Conservation (phyloP, 257 asterid genomes). For the Marsdenia floribunda region DNA sequence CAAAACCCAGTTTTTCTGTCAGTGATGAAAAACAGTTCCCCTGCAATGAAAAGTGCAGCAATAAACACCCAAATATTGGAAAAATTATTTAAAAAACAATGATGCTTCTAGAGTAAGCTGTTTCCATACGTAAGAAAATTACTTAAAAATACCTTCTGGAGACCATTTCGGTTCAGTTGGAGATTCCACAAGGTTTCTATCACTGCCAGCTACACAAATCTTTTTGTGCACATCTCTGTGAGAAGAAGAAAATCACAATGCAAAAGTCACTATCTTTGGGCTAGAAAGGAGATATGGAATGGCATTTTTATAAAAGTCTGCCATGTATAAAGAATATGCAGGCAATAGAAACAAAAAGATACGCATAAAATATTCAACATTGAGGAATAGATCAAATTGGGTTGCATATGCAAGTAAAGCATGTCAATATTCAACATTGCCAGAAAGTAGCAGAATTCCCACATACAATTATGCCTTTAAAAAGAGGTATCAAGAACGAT, state of each 20-base stretch:
- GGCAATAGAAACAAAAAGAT: background rate
- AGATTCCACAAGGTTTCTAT: slow-evolving; percentile 66
- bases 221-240: slow-evolving; percentile 53
- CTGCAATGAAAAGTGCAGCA: slow-evolving; percentile 40
- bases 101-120: background rate
- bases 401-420: background rate
- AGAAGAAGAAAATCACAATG: slow-evolving; percentile 3
- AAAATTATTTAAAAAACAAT: background rate
- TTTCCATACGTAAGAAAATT: background rate
- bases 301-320: background rate
- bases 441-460: background rate
- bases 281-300: background rate
- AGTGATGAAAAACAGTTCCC: slow-evolving; percentile 82
- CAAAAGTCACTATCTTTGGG: background rate
- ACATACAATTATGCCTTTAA: background rate
- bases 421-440: background rate
- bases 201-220: slow-evolving; percentile 88
- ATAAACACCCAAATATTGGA: background rate
- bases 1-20: slow-evolving; percentile 88
- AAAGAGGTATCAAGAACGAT: background rate
- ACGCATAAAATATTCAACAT: background rate
- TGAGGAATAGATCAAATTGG: background rate
- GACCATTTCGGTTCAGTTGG: slow-evolving; percentile 98
- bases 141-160: slow-evolving; percentile 62
- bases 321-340: background rate